These are phyloP conservation scores for Melanogaster broomeanus DNA, from an alignment of 768 basidiomycete genomes.

Conservation along the genomic window DNA sequence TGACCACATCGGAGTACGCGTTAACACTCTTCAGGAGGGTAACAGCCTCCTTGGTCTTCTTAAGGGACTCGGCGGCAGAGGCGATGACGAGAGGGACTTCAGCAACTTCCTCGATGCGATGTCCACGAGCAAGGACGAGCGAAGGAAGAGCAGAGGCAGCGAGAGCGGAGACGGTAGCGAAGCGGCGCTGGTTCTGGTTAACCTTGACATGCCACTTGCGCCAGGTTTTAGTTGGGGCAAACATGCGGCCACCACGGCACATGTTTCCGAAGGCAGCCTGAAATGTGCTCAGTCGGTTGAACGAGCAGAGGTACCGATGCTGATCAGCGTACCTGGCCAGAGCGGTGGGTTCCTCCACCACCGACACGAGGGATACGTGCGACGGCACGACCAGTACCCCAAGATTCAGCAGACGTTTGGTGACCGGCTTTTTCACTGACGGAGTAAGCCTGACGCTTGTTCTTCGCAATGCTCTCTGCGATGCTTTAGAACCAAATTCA, in stretches of 20 bases:
- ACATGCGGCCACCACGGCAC: slow-evolving; percentile 99
- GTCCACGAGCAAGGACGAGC: slow-evolving; percentile 97
- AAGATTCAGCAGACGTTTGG: slow-evolving; percentile 98
- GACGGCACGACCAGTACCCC: slow-evolving; percentile 99
- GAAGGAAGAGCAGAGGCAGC: slow-evolving; percentile 96
- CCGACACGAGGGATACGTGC: slow-evolving; percentile 99
- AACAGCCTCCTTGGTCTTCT: slow-evolving; percentile 97
- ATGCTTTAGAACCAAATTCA: neutral
- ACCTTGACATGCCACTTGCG: slow-evolving; percentile 99
- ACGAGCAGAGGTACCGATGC: neutral
- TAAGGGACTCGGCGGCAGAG: slow-evolving; percentile 78
- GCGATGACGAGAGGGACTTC: slow-evolving; percentile 95
- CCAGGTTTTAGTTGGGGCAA: slow-evolving; percentile 99
- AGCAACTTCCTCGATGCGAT: slow-evolving; percentile 95
- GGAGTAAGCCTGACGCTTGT: slow-evolving; percentile 95
- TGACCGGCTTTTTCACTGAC: slow-evolving; percentile 98
- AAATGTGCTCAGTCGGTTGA: slow-evolving; percentile 3
- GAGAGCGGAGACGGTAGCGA: slow-evolving; percentile 95
- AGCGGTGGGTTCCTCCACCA: slow-evolving; percentile 97
- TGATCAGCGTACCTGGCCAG: slow-evolving; percentile 70
- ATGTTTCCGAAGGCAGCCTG: slow-evolving; percentile 99
- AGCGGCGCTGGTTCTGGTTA: slow-evolving; percentile 98
- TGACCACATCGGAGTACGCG: slow-evolving; percentile 91
- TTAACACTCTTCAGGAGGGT: slow-evolving; percentile 87
- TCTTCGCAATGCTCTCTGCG: slow-evolving; percentile 95